These are phyloP conservation scores for Phytopythium ostracodes DNA, from an alignment of 352 stramenopile genomes.

Conservation along the genomic window DNA sequence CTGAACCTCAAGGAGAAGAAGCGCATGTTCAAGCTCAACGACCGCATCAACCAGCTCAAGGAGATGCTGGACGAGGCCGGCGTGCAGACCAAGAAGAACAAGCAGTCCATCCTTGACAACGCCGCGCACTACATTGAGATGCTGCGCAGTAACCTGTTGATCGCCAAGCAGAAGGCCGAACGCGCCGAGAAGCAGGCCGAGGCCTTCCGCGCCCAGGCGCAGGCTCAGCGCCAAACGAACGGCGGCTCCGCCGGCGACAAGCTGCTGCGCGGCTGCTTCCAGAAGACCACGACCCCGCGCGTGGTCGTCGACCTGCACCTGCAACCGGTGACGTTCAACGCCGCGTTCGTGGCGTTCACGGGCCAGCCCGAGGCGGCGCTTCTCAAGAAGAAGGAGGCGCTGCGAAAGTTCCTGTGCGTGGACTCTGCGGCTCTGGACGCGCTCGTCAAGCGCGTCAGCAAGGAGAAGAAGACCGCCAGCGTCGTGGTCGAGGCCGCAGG, in stretches of 20 bases:
- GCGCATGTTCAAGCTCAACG: constrained; percentile 88
- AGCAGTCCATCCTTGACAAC: constrained; percentile 74
- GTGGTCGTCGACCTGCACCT: constrained; percentile 55
- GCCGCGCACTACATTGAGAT: constrained; percentile 66
- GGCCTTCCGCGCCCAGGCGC: constrained; percentile 31
- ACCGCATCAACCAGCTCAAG: constrained; percentile 80
- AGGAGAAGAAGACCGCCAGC: constrained; percentile 41
- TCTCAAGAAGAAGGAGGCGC: constrained; percentile 57
- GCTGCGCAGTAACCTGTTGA: constrained; percentile 53
- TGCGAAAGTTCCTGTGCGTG: constrained; percentile 44
- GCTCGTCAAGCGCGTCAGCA: constrained; percentile 39
- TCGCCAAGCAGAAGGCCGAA: constrained; percentile 57
- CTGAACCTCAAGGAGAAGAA: constrained; percentile 87
- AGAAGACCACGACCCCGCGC: constrained; percentile 55
- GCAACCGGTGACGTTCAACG: constrained; percentile 55
- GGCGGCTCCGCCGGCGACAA: constrained; percentile 20
- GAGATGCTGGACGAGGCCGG: constrained; percentile 54
- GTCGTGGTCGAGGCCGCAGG: constrained; percentile 26
- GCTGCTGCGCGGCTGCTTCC: constrained; percentile 42
- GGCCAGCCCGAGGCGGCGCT: constrained; percentile 39
- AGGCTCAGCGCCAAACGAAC: constrained; percentile 18
- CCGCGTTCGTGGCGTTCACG: constrained; percentile 48
- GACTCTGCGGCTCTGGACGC: constrained; percentile 39
- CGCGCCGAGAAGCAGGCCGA: constrained; percentile 50
- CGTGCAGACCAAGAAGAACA: constrained; percentile 79